Conservation (phyloP, 2,329 filamentous ascomycete genomes). For the Colletotrichum salicis region DNA sequence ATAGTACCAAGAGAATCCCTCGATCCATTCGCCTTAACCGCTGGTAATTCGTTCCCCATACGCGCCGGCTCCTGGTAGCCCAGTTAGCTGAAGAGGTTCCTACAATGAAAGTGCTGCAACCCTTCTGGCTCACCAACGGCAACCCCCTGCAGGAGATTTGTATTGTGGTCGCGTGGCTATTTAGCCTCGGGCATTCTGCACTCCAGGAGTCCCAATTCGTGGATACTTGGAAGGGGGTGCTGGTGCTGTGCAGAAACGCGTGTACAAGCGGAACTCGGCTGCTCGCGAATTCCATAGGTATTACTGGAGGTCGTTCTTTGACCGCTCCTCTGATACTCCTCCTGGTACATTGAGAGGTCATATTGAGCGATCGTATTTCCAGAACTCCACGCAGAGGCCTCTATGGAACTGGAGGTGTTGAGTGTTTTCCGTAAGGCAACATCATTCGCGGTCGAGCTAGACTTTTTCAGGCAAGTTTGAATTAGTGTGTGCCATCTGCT, state of each 20-base stretch:
- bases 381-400: background rate
- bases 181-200: background rate
- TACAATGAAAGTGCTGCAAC: too few relatives aligned
- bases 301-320: background rate
- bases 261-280: background rate
- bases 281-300: background rate
- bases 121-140: too few relatives aligned
- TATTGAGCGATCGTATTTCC: background rate
- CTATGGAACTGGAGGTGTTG: background rate
- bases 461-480: too few relatives aligned
- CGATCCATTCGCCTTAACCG: too few relatives aligned
- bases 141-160: too few relatives aligned
- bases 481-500: too few relatives aligned
- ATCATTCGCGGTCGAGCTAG: too few relatives aligned
- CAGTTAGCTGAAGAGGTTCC: too few relatives aligned
- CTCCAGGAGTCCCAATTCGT: background rate
- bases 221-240: background rate
- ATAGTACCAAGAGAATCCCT: too few relatives aligned
- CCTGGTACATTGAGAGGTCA: background rate
- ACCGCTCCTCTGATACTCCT: background rate
- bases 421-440: background rate
- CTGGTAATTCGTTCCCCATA: too few relatives aligned
- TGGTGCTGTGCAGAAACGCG: background rate
- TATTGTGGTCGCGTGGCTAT: too few relatives aligned
- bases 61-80: too few relatives aligned